Evolutionary conservation across 148 eudicot genomes (phyloP).

Genomic region (Nepenthes mirabilis): DNA sequence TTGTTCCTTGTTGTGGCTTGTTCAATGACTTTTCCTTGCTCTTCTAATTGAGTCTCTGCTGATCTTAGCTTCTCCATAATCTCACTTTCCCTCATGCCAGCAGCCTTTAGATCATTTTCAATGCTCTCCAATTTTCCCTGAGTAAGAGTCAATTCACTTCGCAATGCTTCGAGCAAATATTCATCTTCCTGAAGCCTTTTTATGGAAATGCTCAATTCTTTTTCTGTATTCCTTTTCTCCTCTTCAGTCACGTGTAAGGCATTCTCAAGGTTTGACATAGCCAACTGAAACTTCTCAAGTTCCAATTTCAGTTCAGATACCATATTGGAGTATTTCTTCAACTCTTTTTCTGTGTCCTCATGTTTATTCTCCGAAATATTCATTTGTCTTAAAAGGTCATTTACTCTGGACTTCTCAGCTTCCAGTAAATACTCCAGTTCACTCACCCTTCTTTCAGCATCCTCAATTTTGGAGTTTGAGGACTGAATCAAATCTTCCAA

Average conservation of each 20-base stretch:
- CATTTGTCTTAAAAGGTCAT: conserved; percentile 62
- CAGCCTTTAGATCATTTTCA: conserved; percentile 49
- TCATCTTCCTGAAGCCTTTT: conserved; percentile 40
- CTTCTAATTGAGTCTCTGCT: conserved; percentile 49
- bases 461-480: conserved; percentile 51
- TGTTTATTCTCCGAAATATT: conserved; percentile 38
- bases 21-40: conserved; percentile 39
- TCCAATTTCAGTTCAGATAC: background rate
- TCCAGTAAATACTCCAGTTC: conserved; percentile 52
- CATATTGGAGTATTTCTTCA: conserved; percentile 18
- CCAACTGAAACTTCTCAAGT: background rate
- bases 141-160: conserved; percentile 18
- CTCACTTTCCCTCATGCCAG: conserved; percentile 44
- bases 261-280: background rate
- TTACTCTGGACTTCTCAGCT: conserved; percentile 45
- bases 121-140: conserved; percentile 44
- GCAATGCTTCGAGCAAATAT: conserved; percentile 23
- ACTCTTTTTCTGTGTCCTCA: conserved; percentile 43
- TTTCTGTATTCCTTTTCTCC: conserved; percentile 41
- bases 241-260: conserved; percentile 7
- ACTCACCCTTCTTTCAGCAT: conserved; percentile 39
- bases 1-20: conserved; percentile 30
- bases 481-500: conserved; percentile 48
- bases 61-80: conserved; percentile 49
- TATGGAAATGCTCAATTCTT: conserved; percentile 14